Evolutionary conservation across 2,329 filamentous ascomycete genomes (phyloP).

Genomic region (Diplodia mutila): DNA sequence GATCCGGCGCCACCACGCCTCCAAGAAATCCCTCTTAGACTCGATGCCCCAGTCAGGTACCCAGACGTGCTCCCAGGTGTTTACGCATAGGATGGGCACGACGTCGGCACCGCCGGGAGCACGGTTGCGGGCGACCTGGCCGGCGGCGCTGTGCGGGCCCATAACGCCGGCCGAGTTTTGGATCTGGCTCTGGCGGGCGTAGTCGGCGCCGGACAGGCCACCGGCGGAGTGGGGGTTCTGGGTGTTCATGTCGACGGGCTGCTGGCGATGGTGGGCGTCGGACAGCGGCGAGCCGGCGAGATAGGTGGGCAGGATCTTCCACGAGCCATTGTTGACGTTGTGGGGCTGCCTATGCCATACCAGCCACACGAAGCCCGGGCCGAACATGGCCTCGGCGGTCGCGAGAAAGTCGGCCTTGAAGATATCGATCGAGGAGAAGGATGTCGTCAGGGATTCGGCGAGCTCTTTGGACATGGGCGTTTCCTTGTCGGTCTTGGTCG

Average conservation of each 20-base stretch:
- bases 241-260: conserved; percentile 72
- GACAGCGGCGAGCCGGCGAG: conserved; percentile 87
- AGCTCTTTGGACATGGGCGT: conserved; percentile 61
- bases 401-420: conserved; percentile 78
- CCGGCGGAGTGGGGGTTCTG: conserved; percentile 40
- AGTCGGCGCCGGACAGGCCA: conserved; percentile 27
- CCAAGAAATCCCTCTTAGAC: conserved; percentile 76
- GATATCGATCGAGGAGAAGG: conserved; percentile 82
- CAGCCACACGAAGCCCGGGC: conserved; percentile 96
- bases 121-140: conserved; percentile 42
- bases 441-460: conserved; percentile 62
- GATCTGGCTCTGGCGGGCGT: neutral
- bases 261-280: conserved; percentile 78
- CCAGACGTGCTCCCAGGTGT: conserved; percentile 96
- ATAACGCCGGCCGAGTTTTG: conserved; percentile 47
- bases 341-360: conserved; percentile 57
- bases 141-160: conserved; percentile 38
- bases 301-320: conserved; percentile 83
- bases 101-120: conserved; percentile 71
- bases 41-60: conserved; percentile 75
- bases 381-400: conserved; percentile 90
- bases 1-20: conserved; percentile 84
- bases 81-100: conserved; percentile 83
- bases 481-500: conserved; percentile 17
- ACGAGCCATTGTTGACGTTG: conserved; percentile 50